Evolutionary conservation across 495 filamentous ascomycete genomes (phyloP), one percentile per base, ranked within the genome.

Genomic region (Coniosporium apollinis): DNA sequence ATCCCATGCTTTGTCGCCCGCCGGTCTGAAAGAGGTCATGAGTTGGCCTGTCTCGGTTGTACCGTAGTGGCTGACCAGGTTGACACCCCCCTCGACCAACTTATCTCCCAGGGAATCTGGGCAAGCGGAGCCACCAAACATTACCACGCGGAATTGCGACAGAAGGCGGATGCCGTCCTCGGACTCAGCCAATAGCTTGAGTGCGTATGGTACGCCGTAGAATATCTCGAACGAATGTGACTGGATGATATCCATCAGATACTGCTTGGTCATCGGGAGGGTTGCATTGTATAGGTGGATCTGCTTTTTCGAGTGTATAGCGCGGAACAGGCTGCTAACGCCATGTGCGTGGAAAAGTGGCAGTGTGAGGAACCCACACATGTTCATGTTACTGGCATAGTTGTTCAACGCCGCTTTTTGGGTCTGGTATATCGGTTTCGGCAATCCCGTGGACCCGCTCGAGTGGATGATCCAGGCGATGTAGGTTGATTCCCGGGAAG

Each of bases 1-100:
- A 34, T 58, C 51, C 62, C 62, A 66, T 9, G 48, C 50, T 21
- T 52, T 60, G 39, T 66, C 61, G 1, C 45, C 54, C 10, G 15
- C 14, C 1, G 51, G 45, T 17, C 72, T 59, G 9, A 62, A 58
- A 0, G 67, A 71, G 17, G 59, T 70, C 65, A 74, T 67, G 7
- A 74, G 48, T 34, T 68, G 64, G 19, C 67, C 69, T 4, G 62
- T 65, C 36, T 76, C 71, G 0, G 71, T 74, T 0, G 60, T 57
- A 4, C 57, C 60, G 37, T 71, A 68, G 43, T 69, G 61, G 20
- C 53, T 57, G 6, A 69, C 60, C 3, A 75, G 54, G 32, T 70
- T 61, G 6, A 74, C 65, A 4, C 68, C 67, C n/a, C 60, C 56
- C 0, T 57, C 53, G 8, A 72, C 66, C 4, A 76, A 53, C 19